Evolutionary conservation across 176 grass and related monocot species (phyloP).

Genomic region (Cocos nucifera): DNA sequence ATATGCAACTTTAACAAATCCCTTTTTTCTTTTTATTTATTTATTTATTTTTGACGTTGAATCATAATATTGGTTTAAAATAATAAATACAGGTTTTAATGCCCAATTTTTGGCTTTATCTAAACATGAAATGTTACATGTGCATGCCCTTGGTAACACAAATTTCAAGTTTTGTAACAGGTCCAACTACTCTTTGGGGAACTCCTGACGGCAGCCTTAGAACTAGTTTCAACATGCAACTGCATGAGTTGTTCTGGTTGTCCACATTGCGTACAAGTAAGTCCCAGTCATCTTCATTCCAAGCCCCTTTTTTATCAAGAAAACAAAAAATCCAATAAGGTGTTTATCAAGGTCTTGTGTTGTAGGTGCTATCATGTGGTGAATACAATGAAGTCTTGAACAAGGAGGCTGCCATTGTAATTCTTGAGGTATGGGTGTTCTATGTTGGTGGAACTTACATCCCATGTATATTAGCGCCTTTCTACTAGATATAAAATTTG

Average conservation of each 20-base stretch:
- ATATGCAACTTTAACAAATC: too few species aligned
- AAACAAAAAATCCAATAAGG: neutral
- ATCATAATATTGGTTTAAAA: too few species aligned
- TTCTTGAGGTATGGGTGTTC: constrained; percentile 38
- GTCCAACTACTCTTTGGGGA: constrained; percentile 53
- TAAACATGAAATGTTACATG: too few species aligned
- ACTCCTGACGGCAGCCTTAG: constrained; percentile 53
- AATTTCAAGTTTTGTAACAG: constrained; percentile 22
- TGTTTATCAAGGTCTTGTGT: neutral
- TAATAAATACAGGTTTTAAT: too few species aligned
- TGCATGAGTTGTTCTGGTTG: constrained; percentile 46
- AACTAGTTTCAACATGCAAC: constrained; percentile 56
- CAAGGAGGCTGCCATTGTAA: constrained; percentile 62
- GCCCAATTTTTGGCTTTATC: too few species aligned
- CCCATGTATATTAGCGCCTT: neutral
- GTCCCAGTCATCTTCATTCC: neutral
- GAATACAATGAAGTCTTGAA: constrained; percentile 86
- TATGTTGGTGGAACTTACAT: neutral
- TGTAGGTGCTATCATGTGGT: constrained; percentile 55
- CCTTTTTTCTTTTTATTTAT: too few species aligned
- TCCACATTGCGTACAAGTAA: constrained; percentile 76
- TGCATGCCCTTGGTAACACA: too few species aligned
- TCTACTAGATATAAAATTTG: too few species aligned
- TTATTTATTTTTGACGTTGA: too few species aligned
- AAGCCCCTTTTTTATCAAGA: neutral